Base-by-base conservation (phyloP, 1,139 yeast genomes). In the Meyerozyma carpophila region DNA sequence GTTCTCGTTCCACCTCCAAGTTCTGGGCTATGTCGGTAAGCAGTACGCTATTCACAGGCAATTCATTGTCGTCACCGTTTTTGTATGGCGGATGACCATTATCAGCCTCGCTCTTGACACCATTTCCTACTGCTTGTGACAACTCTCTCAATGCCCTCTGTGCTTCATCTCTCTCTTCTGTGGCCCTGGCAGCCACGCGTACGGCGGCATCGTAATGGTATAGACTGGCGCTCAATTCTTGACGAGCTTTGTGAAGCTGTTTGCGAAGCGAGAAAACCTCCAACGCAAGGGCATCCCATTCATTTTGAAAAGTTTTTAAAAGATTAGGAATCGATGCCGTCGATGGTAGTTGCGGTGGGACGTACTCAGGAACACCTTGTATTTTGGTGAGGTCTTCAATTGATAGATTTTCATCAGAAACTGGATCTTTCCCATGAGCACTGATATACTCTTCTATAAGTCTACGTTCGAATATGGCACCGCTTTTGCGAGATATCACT, bases 141-240 rank as follows among this genome's bases (percentile, higher is more conserved):
- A 79, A 61, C 46, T 79, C 68, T 42, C 76, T 75, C 47, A 87
- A 65, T 1, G 88, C 87, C 6, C 58, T 59, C 43, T 73, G 70
- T 1, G 88, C 84, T 44, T 84, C 91, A 53, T 89, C 95, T 39
- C 94, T 65, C 54, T 89, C 96, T 45, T 73, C 72, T 8, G 83
- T 70, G 1, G 90, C 81, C 37, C 75, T 74, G 0, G 95, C 82
- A 0, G 94, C 95, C 3, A 91, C 96, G 44, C 90, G 70, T 3
- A 86, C 81, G 1, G 97, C 95, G 0, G 98, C 97, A 60, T 91
- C 98, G 51, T 85, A 86, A 52, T 83, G 86, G 56, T 89, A 90
- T 36, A 90, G 66, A 0, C 95, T 84, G 4, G 85, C 66, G 37
- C 94, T 83, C 45, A 91, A 65, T 55, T 89, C 94, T 54, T 84